phyloP scores from a whole-genome alignment of 495 filamentous ascomycete species.

The Durotheca rogersii region DNA sequence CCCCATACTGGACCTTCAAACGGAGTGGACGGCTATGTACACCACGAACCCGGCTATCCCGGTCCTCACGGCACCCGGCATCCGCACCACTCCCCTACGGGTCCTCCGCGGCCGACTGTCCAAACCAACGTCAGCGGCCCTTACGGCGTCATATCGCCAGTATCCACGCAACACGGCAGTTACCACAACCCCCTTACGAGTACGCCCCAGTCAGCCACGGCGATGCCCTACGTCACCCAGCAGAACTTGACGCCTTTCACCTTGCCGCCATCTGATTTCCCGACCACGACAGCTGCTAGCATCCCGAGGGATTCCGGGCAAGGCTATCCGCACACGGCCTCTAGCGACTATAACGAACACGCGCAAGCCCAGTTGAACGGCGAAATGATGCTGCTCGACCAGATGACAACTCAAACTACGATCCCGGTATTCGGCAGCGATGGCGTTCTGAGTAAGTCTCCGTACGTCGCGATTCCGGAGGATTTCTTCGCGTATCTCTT shows the following conservation, averaged over 20 bases:
- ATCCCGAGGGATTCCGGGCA: slow-evolving; percentile 32
- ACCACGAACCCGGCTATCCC: slow-evolving; percentile 44
- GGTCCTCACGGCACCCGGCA: slow-evolving; percentile 38
- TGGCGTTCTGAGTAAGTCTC: slow-evolving; percentile 73
- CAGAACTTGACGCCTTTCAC: slow-evolving; percentile 57
- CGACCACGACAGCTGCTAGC: slow-evolving; percentile 35
- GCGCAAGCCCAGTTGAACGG: slow-evolving; percentile 47
- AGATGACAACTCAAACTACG: slow-evolving; percentile 64
- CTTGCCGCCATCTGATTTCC: slow-evolving; percentile 56
- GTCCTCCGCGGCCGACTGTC: slow-evolving; percentile 45
- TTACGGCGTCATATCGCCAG: slow-evolving; percentile 53
- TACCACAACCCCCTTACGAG: slow-evolving; percentile 48
- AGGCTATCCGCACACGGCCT: slow-evolving; percentile 41
- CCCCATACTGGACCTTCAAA: slow-evolving; percentile 39
- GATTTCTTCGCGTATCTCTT: slow-evolving; percentile 93
- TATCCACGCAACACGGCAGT: slow-evolving; percentile 46
- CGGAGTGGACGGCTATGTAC: slow-evolving; percentile 45
- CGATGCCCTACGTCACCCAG: slow-evolving; percentile 48
- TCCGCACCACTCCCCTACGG: slow-evolving; percentile 45
- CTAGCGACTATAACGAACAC: slow-evolving; percentile 47
- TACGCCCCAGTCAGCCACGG: slow-evolving; percentile 45
- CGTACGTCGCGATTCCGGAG: slow-evolving; percentile 80
- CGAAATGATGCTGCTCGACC: slow-evolving; percentile 63
- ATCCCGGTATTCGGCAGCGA: slow-evolving; percentile 86
- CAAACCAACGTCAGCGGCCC: slow-evolving; percentile 46